Evolutionary conservation across 305 asterid species (phyloP), one percentile per base, ranked within the genome.

Genomic region (Solanum hybrid): DNA sequence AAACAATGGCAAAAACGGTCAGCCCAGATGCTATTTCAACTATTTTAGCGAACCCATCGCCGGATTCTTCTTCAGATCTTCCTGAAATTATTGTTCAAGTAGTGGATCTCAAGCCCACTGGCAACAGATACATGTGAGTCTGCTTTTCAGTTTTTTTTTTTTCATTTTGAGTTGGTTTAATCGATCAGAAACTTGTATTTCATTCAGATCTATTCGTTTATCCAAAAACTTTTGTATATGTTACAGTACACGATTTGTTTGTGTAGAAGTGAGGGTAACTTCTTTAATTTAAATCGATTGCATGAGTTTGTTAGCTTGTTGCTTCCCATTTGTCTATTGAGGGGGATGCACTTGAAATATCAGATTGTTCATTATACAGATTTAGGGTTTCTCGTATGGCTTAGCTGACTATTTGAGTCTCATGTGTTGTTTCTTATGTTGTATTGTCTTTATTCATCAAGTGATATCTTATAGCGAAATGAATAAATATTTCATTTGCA

Each of bases 1-100:
- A 20, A 32, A 11, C 22, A 31, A 95, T 97, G 98, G 92, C 91
- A 64, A 92, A 90, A 82, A 11, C 80, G 72, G 93, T 94, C 84
- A 96, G 87, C 91, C 95, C 95, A 84, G 95, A 96, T 93, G 97
- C 98, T 37, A 79, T 97, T 17, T 94, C 97, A 1, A 80, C 91
- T 80, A 92, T 97, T 27, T 89, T 95, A 42, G 95, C 97, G 2
- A 97, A 96, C 92, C 99, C 99, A 1, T 95, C 94, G 32, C 97
- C 98, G 0, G 95, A 93, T 84, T 92, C 96, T 38, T 91, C 94
- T 37, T 92, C 98, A 31, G 92, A 93, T 88, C 84, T 95, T 17
- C 96, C 96, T 20, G 97, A 96, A 88, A 91, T 97, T 69, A 87
- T 95, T 11, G 94, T 96, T 24, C 99, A 97, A 92, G 94, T 97